phyloP scores from a whole-genome alignment of 1,139 yeast species.

The Candida pseudoviswanathii region DNA sequence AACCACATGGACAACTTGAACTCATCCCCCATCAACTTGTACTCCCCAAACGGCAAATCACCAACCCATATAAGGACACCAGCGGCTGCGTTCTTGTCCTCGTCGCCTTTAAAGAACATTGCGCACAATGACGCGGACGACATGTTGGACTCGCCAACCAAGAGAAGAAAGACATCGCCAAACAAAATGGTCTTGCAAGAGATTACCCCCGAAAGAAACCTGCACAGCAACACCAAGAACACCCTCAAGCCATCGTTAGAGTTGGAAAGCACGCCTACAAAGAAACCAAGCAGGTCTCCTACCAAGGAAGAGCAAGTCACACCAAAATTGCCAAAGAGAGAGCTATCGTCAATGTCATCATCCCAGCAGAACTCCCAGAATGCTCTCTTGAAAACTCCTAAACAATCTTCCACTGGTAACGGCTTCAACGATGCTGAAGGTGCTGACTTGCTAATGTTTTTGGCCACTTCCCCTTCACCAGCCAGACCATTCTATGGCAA shows the following conservation, averaged over 20 bases:
- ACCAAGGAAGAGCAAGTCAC: constrained; percentile 28
- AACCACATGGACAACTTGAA: constrained; percentile 19
- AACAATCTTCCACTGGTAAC: constrained; percentile 10
- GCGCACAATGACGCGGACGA: constrained; percentile 18
- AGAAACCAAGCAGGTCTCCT: constrained; percentile 2
- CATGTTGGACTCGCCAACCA: constrained; percentile 35
- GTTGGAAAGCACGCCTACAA: constrained; percentile 20
- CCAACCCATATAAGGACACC: constrained; percentile 47
- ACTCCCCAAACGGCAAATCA: constrained; percentile 44
- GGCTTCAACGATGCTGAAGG: constrained; percentile 65
- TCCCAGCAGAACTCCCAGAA: constrained; percentile 5
- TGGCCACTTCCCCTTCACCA: constrained; percentile 87
- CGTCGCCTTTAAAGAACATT: constrained; percentile 35
- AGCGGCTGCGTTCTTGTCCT: constrained; percentile 35
- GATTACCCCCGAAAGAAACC: constrained; percentile 28
- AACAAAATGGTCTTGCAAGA: constrained; percentile 41
- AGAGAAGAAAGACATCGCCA: constrained; percentile 29
- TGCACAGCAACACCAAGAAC: constrained; percentile 16
- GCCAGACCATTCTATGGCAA: constrained; percentile 43
- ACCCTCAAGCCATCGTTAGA: constrained; percentile 43
- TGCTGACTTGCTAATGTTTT: constrained; percentile 76
- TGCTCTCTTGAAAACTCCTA: constrained; percentile 35
- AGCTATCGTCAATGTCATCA: constrained; percentile 18
- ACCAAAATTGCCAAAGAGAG: constrained; percentile 35
- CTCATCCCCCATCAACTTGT: constrained; percentile 37